Percentiles rank a stretch among this genome's conserved stretches.
These are phyloP conservation scores for Lasiodiplodia hormozganensis DNA, from an alignment of 2,329 filamentous ascomycete genomes.

Conservation along the genomic window DNA sequence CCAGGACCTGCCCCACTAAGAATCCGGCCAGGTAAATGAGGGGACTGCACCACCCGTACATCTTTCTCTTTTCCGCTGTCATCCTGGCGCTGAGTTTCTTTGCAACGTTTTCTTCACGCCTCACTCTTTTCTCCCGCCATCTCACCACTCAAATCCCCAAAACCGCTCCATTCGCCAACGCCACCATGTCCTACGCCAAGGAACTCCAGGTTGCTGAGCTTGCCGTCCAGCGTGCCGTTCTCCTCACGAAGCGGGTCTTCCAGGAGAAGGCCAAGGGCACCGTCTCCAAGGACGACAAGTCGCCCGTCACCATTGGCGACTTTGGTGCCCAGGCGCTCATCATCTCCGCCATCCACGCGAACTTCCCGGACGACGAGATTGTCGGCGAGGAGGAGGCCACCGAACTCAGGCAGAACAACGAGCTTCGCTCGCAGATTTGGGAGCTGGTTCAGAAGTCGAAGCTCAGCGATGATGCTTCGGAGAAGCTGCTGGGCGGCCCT, in stretches of 20 bases:
- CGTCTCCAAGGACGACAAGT: constrained; percentile 91
- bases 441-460: constrained; percentile 76
- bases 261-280: constrained; percentile 94
- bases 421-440: constrained; percentile 81
- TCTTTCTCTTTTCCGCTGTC: constrained; percentile 40
- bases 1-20: constrained; percentile 29
- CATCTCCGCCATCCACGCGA: constrained; percentile 85
- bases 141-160: constrained; percentile 31
- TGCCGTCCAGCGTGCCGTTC: constrained; percentile 81
- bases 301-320: constrained; percentile 96
- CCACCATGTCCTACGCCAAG: constrained; percentile 66
- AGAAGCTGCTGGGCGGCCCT: constrained; percentile 72
- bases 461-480: constrained; percentile 70
- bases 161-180: constrained; percentile 31
- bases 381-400: constrained; percentile 95
- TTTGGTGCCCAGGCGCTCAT: constrained; percentile 98
- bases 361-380: constrained; percentile 89
- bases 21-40: constrained; percentile 27
- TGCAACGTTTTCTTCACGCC: constrained; percentile 34
- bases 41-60: constrained; percentile 30
- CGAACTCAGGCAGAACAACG: constrained; percentile 73
- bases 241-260: constrained; percentile 80
- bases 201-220: constrained; percentile 86
- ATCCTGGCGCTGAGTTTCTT: constrained; percentile 37
- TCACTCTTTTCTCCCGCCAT: constrained; percentile 30